These are phyloP conservation scores for Kazachstania psychrophila DNA, from an alignment of 805 yeast genomes.

Conservation along the genomic window DNA sequence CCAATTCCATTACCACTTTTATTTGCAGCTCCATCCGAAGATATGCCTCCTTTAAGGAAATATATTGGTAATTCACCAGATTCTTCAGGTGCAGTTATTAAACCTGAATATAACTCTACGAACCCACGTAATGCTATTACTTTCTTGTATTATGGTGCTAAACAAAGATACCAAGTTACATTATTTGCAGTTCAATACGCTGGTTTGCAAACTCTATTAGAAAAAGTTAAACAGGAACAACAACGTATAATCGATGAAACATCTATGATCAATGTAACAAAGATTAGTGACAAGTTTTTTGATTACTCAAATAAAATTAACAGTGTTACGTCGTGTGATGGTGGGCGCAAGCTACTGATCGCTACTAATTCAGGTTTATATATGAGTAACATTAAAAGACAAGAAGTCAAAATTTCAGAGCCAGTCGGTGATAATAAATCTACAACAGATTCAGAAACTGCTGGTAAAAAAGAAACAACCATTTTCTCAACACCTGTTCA, in stretches of 20 bases:
- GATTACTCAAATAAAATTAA: slow-evolving; percentile 68
- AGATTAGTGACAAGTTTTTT: slow-evolving; percentile 67
- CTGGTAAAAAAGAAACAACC: slow-evolving; percentile 35
- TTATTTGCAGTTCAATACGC: slow-evolving; percentile 36
- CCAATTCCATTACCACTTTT: slow-evolving; percentile 76
- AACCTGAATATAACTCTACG: slow-evolving; percentile 14
- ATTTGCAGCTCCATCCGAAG: slow-evolving; percentile 69
- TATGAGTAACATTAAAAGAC: slow-evolving; percentile 56
- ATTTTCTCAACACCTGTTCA: slow-evolving; percentile 64
- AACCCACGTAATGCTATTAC: slow-evolving; percentile 30
- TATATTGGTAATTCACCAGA: slow-evolving; percentile 27
- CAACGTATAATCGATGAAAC: slow-evolving; percentile 57
- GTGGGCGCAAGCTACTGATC: slow-evolving; percentile 80
- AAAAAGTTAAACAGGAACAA: slow-evolving; percentile 74
- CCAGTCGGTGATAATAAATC: slow-evolving; percentile 9
- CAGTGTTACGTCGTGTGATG: slow-evolving; percentile 89
- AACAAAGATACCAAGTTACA: slow-evolving; percentile 35
- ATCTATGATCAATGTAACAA: slow-evolving; percentile 70
- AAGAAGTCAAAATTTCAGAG: slow-evolving; percentile 16
- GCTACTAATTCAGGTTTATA: slow-evolving; percentile 91
- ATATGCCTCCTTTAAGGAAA: slow-evolving; percentile 54
- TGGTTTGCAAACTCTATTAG: slow-evolving; percentile 71
- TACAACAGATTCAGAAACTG: slow-evolving; percentile 23
- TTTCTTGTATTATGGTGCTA: slow-evolving; percentile 30
- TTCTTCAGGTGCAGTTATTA: slow-evolving; percentile 24